These are phyloP conservation scores for Hanseniaspora singularis DNA, from an alignment of 805 yeast genomes.

Conservation along the genomic window DNA sequence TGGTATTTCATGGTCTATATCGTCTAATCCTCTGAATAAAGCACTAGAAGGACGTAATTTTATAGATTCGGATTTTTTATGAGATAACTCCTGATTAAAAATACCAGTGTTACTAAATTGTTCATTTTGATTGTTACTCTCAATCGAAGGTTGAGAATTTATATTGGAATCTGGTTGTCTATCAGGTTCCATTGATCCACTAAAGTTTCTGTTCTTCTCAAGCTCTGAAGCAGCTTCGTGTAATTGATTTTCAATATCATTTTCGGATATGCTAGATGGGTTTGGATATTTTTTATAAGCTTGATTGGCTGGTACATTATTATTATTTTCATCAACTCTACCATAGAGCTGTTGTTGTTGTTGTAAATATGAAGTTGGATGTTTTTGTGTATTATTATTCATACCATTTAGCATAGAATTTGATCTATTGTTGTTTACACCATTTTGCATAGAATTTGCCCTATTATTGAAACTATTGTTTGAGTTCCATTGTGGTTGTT, in stretches of 20 bases:
- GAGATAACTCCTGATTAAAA: too few relatives aligned
- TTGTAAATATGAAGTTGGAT: conserved; percentile 14
- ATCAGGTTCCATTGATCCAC: too few relatives aligned
- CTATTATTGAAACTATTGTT: background rate
- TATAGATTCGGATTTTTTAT: conserved; percentile 11
- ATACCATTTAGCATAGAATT: conserved; percentile 3
- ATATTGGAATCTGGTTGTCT: too few relatives aligned
- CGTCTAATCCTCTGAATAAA: conserved; percentile 6
- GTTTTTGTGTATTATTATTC: conserved; percentile 1
- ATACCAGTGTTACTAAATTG: too few relatives aligned
- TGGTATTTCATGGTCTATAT: background rate
- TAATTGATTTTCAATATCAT: too few relatives aligned
- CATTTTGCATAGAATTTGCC: conserved; percentile 1
- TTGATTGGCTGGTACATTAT: too few relatives aligned
- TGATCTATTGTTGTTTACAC: background rate
- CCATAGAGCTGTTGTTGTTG: conserved; percentile 14
- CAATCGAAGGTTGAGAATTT: too few relatives aligned
- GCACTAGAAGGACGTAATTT: conserved; percentile 14
- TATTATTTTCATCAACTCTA: too few relatives aligned
- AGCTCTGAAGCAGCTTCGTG: too few relatives aligned
- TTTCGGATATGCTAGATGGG: too few relatives aligned
- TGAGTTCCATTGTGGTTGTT: background rate
- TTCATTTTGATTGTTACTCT: too few relatives aligned
- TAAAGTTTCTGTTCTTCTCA: background rate
- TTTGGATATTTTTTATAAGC: too few relatives aligned